Evolutionary conservation across 768 basidiomycete genomes (phyloP).

Genomic region (Panus rudis): DNA sequence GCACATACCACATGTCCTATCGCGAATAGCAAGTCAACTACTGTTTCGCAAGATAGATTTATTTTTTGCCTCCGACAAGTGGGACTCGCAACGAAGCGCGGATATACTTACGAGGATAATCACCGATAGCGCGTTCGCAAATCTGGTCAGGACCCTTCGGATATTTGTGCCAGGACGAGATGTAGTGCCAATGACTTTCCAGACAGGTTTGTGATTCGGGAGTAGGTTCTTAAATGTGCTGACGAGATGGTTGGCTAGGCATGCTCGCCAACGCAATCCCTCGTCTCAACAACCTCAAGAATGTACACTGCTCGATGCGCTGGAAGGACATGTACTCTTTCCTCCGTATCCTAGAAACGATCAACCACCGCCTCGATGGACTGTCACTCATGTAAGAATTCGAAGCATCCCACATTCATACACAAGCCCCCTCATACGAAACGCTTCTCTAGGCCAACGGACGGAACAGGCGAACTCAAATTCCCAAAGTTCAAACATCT

Average conservation of each 20-base stretch:
- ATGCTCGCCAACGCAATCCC: conserved; percentile 67
- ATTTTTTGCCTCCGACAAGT: conserved; percentile 47
- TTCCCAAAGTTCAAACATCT: conserved; percentile 34
- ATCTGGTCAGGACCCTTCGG: conserved; percentile 47
- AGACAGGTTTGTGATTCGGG: conserved; percentile 40
- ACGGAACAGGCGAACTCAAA: conserved; percentile 22
- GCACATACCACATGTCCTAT: conserved; percentile 58
- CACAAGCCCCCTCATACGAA: background rate
- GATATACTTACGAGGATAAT: conserved; percentile 66
- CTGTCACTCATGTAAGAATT: conserved; percentile 42
- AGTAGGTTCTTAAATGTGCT: background rate
- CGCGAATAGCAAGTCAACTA: conserved; percentile 60
- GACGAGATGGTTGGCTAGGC: conserved; percentile 28
- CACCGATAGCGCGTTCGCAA: conserved; percentile 50
- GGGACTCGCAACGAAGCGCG: conserved; percentile 59
- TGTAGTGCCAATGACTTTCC: conserved; percentile 51
- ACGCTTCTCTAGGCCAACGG: conserved; percentile 16
- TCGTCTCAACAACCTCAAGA: conserved; percentile 50
- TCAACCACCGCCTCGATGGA: conserved; percentile 45
- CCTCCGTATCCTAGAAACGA: conserved; percentile 43
- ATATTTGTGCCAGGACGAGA: conserved; percentile 50
- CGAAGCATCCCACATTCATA: background rate
- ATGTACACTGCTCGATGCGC: conserved; percentile 54
- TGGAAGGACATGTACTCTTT: conserved; percentile 46
- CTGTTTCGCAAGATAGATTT: conserved; percentile 60